Conservation (phyloP, 192 early-diverging fungal genomes). For the Backusella tarrabulga region DNA sequence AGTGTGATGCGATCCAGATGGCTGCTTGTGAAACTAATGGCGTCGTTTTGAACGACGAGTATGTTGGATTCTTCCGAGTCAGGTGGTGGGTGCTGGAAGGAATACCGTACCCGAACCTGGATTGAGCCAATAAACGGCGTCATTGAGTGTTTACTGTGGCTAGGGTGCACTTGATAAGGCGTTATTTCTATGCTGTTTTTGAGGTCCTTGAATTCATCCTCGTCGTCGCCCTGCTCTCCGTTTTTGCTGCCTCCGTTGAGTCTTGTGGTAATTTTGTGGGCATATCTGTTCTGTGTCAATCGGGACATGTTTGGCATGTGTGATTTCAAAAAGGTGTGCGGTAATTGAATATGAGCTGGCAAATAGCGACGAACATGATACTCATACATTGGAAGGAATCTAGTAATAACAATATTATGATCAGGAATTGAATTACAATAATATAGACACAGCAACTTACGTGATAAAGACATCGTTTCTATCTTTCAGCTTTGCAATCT, state of each 20-base stretch:
- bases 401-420: background rate
- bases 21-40: slow-evolving; percentile 8
- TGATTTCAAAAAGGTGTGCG: slow-evolving; percentile 32
- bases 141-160: slow-evolving; percentile 31
- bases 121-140: slow-evolving; percentile 33
- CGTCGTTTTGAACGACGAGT: slow-evolving; percentile 1
- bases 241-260: background rate
- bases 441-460: slow-evolving; percentile 14
- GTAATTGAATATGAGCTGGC: slow-evolving; percentile 33
- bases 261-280: background rate
- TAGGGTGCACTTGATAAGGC: slow-evolving; percentile 16
- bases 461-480: slow-evolving; percentile 38
- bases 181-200: background rate
- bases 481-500: slow-evolving; percentile 26
- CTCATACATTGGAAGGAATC: slow-evolving; percentile 40
- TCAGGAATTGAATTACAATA: too few relatives aligned
- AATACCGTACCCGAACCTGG: slow-evolving; percentile 33
- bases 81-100: slow-evolving; percentile 28
- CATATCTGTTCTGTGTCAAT: slow-evolving; percentile 3
- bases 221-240: background rate
- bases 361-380: slow-evolving; percentile 30
- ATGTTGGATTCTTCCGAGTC: slow-evolving; percentile 10
- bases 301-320: slow-evolving; percentile 24
- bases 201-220: background rate
- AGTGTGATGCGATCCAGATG: background rate